phyloP scores from a whole-genome alignment of 1,284 basidiomycete species.

The Trametes versicolor region DNA sequence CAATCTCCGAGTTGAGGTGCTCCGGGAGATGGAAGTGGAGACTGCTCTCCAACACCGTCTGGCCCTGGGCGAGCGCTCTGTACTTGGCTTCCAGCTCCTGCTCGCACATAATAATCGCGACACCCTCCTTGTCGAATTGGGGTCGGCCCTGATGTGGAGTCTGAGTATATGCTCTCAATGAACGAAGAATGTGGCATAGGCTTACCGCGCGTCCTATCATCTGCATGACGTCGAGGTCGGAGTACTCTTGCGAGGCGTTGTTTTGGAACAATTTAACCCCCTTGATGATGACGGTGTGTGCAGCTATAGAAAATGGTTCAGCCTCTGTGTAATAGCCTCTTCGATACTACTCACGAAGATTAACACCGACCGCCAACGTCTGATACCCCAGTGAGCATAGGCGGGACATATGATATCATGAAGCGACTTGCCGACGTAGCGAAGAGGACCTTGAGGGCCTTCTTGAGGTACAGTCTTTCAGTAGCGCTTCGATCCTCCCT shows the following conservation, averaged over 20 bases:
- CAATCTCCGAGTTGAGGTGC: conserved; percentile 94
- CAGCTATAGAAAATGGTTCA: conserved; percentile 55
- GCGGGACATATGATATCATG: background rate
- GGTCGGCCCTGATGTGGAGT: conserved; percentile 77
- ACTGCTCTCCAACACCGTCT: conserved; percentile 84
- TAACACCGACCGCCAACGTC: conserved; percentile 91
- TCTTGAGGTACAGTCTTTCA: conserved; percentile 77
- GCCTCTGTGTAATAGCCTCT: background rate
- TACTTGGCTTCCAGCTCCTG: conserved; percentile 79
- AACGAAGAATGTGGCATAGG: conserved; percentile 6
- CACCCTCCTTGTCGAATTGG: conserved; percentile 87
- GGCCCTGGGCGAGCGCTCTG: conserved; percentile 67
- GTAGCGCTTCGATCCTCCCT: conserved; percentile 74
- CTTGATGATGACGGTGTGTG: conserved; percentile 84
- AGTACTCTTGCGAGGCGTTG: conserved; percentile 74
- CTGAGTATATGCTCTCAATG: background rate
- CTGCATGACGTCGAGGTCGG: conserved; percentile 85
- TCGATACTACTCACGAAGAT: conserved; percentile 69
- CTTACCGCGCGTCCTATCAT: conserved; percentile 87
- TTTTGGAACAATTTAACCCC: conserved; percentile 82
- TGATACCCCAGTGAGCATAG: conserved; percentile 42
- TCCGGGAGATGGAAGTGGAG: conserved; percentile 87
- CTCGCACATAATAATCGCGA: conserved; percentile 86
- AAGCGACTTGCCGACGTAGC: conserved; percentile 70
- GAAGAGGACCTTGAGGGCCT: conserved; percentile 72